Percentiles rank a stretch among this genome's conserved stretches.
These are phyloP conservation scores for Zygosaccharomyces bailii DNA, from an alignment of 805 yeast species.

Conservation along the genomic window DNA sequence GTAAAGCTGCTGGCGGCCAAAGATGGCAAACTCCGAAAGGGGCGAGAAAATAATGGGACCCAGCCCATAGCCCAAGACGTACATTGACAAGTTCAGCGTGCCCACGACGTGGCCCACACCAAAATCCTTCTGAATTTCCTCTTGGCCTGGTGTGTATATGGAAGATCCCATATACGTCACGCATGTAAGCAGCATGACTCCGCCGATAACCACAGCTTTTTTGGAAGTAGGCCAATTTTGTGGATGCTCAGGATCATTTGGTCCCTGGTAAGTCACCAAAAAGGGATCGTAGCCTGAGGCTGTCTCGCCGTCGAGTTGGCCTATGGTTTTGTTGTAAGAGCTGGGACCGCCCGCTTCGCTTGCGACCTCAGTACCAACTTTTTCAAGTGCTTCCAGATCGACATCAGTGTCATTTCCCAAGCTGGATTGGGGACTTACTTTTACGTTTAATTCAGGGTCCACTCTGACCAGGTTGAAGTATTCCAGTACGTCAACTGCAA, in stretches of 20 bases:
- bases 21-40: constrained; percentile 49
- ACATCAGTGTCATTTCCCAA: neutral
- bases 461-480: constrained; percentile 10
- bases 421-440: neutral
- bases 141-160: constrained; percentile 50
- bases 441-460: constrained; percentile 4
- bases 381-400: neutral
- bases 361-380: neutral
- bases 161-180: constrained; percentile 58
- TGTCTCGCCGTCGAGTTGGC: neutral
- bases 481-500: constrained; percentile 28
- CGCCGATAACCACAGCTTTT: constrained; percentile 39
- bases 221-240: constrained; percentile 49
- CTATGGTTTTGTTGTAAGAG: neutral
- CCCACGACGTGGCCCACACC: constrained; percentile 44
- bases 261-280: constrained; percentile 27
- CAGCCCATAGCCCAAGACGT: constrained; percentile 57
- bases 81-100: constrained; percentile 50
- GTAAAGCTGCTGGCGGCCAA: constrained; percentile 54
- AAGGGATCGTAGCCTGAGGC: constrained; percentile 29
- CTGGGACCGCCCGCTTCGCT: neutral
- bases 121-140: constrained; percentile 44
- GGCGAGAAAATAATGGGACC: constrained; percentile 62
- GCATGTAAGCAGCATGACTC: constrained; percentile 46
- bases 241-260: constrained; percentile 54